These are phyloP conservation scores for Friedmanniomyces simplex DNA, from an alignment of 495 filamentous ascomycete genomes.

Conservation along the genomic window DNA sequence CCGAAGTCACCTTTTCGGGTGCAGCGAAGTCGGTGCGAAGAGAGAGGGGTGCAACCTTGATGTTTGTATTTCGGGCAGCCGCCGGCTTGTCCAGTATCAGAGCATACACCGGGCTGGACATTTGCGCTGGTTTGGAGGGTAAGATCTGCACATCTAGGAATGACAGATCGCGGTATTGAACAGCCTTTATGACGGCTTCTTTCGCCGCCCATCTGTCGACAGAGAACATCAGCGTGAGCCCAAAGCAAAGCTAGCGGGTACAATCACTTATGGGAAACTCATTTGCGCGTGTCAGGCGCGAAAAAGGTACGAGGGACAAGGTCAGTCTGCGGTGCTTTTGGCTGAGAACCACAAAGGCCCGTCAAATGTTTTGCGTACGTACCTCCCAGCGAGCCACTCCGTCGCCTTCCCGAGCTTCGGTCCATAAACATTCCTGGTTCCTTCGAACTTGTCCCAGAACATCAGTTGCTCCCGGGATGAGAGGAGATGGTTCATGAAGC, in stretches of 20 bases:
- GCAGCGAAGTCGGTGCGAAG: no score
- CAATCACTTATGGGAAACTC: no score
- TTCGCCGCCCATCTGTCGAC: slow-evolving; percentile 46
- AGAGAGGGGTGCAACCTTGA: no score
- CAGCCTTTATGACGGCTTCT: slow-evolving; percentile 55
- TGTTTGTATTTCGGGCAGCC: no score
- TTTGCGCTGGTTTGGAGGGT: not conserved
- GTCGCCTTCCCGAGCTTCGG: not conserved
- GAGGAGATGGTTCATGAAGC: slow-evolving; percentile 9
- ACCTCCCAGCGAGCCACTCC: slow-evolving; percentile 16
- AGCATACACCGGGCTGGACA: slow-evolving; percentile 1
- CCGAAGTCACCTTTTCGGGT: no score
- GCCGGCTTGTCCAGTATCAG: slow-evolving; percentile 13
- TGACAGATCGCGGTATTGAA: slow-evolving; percentile 33
- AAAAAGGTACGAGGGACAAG: no score
- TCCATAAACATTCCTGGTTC: not conserved
- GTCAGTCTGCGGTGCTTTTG: no score
- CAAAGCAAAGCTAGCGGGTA: not conserved
- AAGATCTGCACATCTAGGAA: slow-evolving; percentile 40
- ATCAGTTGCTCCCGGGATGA: slow-evolving; percentile 2
- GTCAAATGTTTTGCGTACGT: not conserved
- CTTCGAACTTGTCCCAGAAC: slow-evolving; percentile 9
- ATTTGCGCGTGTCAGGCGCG: no score
- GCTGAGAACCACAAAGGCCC: no score
- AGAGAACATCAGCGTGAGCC: not conserved